A percentile compares a stretch with the other conserved stretches of the same genome.
Evolutionary conservation across 768 basidiomycete genomes (phyloP).

Genomic region (Lactarius deliciosus): DNA sequence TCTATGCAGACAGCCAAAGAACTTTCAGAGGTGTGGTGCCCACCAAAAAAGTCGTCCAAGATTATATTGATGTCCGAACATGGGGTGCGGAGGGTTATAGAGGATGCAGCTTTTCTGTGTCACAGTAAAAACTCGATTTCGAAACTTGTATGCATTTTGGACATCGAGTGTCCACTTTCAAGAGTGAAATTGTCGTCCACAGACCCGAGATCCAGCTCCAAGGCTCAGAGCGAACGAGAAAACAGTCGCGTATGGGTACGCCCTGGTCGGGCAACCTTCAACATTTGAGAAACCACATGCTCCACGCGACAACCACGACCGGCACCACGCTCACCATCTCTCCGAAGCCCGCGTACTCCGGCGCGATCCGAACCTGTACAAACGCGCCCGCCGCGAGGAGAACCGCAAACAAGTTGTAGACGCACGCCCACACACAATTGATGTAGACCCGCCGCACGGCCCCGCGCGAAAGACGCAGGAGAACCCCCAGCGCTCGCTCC

Average conservation of each 20-base stretch:
- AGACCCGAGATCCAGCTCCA: background rate
- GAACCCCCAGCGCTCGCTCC: constrained; percentile 39
- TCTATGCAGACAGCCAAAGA: no score
- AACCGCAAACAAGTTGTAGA: constrained; percentile 48
- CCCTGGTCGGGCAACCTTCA: background rate
- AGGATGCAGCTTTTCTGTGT: no score
- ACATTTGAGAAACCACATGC: constrained; percentile 26
- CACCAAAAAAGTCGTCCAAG: no score
- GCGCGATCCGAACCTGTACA: constrained; percentile 40
- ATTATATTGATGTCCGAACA: no score
- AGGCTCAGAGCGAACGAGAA: background rate
- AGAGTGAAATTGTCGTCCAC: no score
- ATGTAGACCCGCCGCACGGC: constrained; percentile 39
- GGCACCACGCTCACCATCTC: constrained; percentile 46
- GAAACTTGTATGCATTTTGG: no score
- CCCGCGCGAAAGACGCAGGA: constrained; percentile 41
- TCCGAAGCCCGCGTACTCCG: constrained; percentile 45
- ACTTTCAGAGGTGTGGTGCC: no score
- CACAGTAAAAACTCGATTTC: no score
- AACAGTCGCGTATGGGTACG: background rate
- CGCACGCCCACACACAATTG: constrained; percentile 40
- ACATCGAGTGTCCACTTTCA: no score
- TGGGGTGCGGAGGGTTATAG: no score
- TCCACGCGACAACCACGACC: constrained; percentile 40
- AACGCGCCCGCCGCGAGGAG: constrained; percentile 53